Evolutionary conservation across 2,329 filamentous ascomycete species (phyloP).

Genomic region (Fusarium irregulare): DNA sequence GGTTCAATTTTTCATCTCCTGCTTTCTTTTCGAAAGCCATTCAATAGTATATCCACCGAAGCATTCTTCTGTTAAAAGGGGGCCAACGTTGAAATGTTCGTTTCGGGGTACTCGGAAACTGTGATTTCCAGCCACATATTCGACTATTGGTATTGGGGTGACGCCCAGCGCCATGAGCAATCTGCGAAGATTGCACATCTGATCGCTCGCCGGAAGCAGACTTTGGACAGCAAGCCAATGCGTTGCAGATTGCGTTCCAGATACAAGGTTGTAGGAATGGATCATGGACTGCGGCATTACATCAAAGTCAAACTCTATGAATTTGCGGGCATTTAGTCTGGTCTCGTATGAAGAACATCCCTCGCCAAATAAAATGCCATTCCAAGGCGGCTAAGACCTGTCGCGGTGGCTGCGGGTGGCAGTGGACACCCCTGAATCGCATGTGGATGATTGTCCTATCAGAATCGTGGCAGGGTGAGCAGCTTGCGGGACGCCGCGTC

Average conservation of each 20-base stretch:
- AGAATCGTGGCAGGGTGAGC: slow-evolving; percentile 14
- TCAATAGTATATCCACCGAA: neutral
- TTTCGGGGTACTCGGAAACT: slow-evolving; percentile 9
- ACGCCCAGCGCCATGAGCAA: slow-evolving; percentile 22
- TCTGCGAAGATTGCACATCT: slow-evolving; percentile 10
- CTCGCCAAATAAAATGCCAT: slow-evolving; percentile 2
- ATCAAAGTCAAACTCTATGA: slow-evolving; percentile 18
- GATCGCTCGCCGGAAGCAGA: slow-evolving; percentile 6
- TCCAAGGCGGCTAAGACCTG: slow-evolving; percentile 17
- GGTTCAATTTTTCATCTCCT: slow-evolving; percentile 2
- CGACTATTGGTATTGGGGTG: slow-evolving; percentile 26
- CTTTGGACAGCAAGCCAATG: slow-evolving; percentile 18
- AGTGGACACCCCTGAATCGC: slow-evolving; percentile 34
- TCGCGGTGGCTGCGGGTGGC: slow-evolving; percentile 16
- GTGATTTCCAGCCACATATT: slow-evolving; percentile 19
- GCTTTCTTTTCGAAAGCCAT: neutral
- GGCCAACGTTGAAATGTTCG: slow-evolving; percentile 13
- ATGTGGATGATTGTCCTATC: slow-evolving; percentile 32
- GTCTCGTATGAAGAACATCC: slow-evolving; percentile 14
- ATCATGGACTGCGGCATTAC: slow-evolving; percentile 1
- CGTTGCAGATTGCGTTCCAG: slow-evolving; percentile 28
- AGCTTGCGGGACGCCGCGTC: slow-evolving; percentile 31
- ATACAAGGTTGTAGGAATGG: slow-evolving; percentile 1
- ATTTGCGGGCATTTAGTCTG: slow-evolving; percentile 20
- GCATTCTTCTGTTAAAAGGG: slow-evolving; percentile 1